Evolutionary conservation across 371 early-diverging fungal species (phyloP).

Genomic region (Mucor lusitanicus): DNA sequence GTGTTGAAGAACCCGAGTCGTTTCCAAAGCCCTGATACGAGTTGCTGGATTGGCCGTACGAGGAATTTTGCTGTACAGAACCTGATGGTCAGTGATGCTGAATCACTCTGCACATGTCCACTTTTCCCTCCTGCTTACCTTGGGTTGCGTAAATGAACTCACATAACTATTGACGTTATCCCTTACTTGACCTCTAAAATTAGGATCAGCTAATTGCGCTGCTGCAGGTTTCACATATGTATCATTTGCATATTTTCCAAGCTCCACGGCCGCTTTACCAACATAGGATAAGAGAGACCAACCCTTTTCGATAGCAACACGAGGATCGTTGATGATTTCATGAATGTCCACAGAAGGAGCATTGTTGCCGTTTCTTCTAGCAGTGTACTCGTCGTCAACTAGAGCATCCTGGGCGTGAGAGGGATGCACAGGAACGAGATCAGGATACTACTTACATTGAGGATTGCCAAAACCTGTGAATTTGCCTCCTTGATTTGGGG

Average conservation of each 20-base stretch:
- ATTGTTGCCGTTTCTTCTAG: background rate
- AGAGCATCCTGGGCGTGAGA: background rate
- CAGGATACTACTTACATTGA: constrained; percentile 38
- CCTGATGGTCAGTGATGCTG: background rate
- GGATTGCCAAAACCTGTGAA: constrained; percentile 89
- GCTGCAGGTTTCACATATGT: constrained; percentile 85
- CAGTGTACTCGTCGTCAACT: constrained; percentile 15
- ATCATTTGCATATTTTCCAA: constrained; percentile 78
- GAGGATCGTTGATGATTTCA: constrained; percentile 83
- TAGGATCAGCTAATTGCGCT: constrained; percentile 86
- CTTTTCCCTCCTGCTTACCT: constrained; percentile 46
- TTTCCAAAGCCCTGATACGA: constrained; percentile 1
- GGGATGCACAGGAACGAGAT: background rate
- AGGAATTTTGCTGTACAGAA: background rate
- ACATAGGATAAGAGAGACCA: constrained; percentile 74
- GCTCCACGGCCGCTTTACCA: constrained; percentile 63
- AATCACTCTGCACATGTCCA: too few relatives aligned
- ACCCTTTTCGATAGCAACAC: constrained; percentile 80
- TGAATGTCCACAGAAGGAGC: constrained; percentile 42
- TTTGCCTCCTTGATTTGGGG: constrained; percentile 94
- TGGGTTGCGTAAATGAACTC: constrained; percentile 40
- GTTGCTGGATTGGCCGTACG: background rate
- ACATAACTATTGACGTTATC: constrained; percentile 71
- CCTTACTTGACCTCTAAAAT: constrained; percentile 73
- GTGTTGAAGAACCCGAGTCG: constrained; percentile 10